Percentiles rank a stretch among this genome's conserved stretches.
Evolutionary conservation across 495 filamentous ascomycete genomes (phyloP).

Genomic region (Daldinia loculata): DNA sequence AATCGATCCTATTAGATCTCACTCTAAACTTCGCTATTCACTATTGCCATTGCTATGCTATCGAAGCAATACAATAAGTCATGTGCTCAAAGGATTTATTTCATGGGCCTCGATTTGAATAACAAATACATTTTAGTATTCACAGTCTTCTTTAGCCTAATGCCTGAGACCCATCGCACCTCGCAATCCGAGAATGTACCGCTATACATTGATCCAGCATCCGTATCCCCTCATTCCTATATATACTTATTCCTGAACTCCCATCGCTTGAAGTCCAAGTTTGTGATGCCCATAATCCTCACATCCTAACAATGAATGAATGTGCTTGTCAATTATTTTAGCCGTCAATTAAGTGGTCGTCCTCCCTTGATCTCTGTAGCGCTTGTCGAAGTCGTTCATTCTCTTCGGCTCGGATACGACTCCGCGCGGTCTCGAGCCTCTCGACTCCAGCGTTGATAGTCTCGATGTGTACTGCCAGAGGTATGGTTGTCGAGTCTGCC

Average conservation of each 20-base stretch:
- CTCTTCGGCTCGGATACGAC: constrained; percentile 64
- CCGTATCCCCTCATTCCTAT: not conserved
- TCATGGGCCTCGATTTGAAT: not conserved
- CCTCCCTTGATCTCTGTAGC: constrained; percentile 54
- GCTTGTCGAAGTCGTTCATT: constrained; percentile 62
- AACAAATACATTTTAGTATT: not conserved
- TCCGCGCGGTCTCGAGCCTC: constrained; percentile 66
- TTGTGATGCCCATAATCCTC: not conserved
- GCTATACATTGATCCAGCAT: not conserved
- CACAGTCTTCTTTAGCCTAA: not conserved
- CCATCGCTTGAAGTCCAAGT: not conserved
- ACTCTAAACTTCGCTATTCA: no score
- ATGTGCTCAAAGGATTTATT: not conserved
- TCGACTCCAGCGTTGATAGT: constrained; percentile 73
- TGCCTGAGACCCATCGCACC: not conserved
- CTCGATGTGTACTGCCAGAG: constrained; percentile 73
- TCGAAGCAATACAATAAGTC: not conserved
- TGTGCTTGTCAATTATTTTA: constrained; percentile 10
- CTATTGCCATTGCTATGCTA: not conserved
- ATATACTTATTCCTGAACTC: not conserved
- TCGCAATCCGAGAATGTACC: not conserved
- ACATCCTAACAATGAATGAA: not conserved
- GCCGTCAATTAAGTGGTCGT: constrained; percentile 43
- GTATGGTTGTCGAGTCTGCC: constrained; percentile 53
- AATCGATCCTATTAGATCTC: no score